Conservation (phyloP, 768 basidiomycete species). For the Trametes cubensis region DNA sequence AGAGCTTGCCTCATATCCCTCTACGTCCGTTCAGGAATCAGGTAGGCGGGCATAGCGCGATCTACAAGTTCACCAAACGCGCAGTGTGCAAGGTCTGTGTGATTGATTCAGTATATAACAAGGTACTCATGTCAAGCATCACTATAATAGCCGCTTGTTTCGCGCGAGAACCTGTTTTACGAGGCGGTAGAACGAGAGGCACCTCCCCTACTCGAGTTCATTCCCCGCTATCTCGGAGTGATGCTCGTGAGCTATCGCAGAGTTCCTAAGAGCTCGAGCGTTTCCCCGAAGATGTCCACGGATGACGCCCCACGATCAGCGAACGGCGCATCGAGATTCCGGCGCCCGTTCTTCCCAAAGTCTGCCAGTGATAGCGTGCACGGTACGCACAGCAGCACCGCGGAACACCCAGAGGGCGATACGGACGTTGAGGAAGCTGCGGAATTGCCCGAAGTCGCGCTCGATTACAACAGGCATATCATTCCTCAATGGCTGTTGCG, state of each 20-base stretch:
- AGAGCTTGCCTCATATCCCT: slow-evolving; percentile 83
- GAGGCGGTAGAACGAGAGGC: slow-evolving; percentile 94
- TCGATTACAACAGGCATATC: slow-evolving; percentile 94
- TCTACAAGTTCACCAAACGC: slow-evolving; percentile 96
- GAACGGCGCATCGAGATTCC: slow-evolving; percentile 18
- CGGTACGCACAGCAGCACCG: background rate
- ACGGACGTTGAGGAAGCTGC: slow-evolving; percentile 56
- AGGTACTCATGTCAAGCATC: slow-evolving; percentile 14
- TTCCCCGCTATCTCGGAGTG: slow-evolving; percentile 97
- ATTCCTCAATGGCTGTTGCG: slow-evolving; percentile 90
- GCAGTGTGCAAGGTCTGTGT: slow-evolving; percentile 94
- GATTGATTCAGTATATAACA: slow-evolving; percentile 24
- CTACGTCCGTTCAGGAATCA: slow-evolving; percentile 95
- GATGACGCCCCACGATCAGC: slow-evolving; percentile 24
- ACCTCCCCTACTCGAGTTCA: slow-evolving; percentile 89
- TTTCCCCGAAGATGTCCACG: slow-evolving; percentile 17
- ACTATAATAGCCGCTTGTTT: slow-evolving; percentile 82
- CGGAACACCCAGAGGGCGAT: slow-evolving; percentile 43
- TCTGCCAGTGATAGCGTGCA: slow-evolving; percentile 30
- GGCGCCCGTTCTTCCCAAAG: slow-evolving; percentile 35
- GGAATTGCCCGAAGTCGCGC: slow-evolving; percentile 91
- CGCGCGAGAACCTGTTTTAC: slow-evolving; percentile 96
- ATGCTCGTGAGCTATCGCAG: slow-evolving; percentile 97
- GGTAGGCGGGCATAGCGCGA: slow-evolving; percentile 95
- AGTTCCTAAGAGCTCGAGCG: slow-evolving; percentile 43